Evolutionary conservation across 2,329 filamentous ascomycete species (phyloP), one percentile per base, ranked within the genome.

Genomic region (Cytospora piceae): DNA sequence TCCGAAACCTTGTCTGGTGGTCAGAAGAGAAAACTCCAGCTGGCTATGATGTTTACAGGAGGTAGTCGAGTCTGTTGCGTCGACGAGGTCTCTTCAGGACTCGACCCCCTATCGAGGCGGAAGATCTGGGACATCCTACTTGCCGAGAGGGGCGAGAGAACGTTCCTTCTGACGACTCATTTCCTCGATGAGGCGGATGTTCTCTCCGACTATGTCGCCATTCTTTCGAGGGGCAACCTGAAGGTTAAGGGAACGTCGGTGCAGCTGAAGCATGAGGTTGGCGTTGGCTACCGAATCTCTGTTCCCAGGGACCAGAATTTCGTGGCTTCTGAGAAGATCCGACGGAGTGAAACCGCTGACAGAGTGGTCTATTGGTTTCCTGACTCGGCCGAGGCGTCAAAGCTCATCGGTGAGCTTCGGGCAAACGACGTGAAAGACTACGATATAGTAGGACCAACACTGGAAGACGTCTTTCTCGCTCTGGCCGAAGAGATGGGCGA

Each of bases 71-170:
- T 97, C 0, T 97, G 94, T 77, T 95, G 93, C 72, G 88, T 97
- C 7, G 94, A 97, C 71, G 94, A 97, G 76, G 93, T 97, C 17
- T 94, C 90, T 49, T 93, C 90, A 67, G 94, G 94, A 17, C 83
- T 97, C 24, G 94, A 97, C 73, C 93, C 94, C 0, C 80, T 97
- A 1, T 94, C 91, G 24, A 84, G 94, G 63, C 82, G 93, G 32
- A 97, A 96, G 78, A 92, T 97, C 29, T 97, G 94, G 94, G 93
- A 97, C 71, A 97, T 97, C 67, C 81, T 97, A 27, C 81, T 97
- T 15, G 90, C 90, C 1, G 93, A 97, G 76, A 87, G 94, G 65
- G 93, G 93, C 24, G 83, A 83, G 67, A 83, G 94, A 52, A 96
- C 94, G 0, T 91, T 97, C 71, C 86, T 97, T 52, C 77, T 97